Evolutionary conservation across 1,139 yeast genomes (phyloP).

Genomic region (Spathaspora sp.): DNA sequence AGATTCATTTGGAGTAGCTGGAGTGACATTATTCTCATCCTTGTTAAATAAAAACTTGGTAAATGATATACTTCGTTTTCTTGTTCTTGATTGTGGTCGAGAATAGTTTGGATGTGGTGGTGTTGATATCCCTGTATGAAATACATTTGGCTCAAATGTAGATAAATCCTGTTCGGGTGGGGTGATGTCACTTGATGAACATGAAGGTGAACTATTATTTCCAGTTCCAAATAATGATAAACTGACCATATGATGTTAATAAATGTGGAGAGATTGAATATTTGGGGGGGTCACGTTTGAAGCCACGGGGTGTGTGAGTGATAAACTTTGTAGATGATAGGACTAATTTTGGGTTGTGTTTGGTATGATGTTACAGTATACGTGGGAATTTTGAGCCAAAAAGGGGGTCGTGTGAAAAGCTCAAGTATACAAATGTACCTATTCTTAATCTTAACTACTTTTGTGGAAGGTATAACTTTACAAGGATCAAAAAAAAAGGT

Average conservation of each 20-base stretch:
- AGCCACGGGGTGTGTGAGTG: too few species aligned
- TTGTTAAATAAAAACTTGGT: constrained; percentile 19
- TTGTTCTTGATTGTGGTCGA: constrained; percentile 12
- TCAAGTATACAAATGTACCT: too few species aligned
- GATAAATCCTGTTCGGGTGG: not conserved
- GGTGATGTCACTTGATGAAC: not conserved
- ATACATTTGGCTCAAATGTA: not conserved
- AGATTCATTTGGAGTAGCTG: not conserved
- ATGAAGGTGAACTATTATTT: not conserved
- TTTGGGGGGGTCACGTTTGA: too few species aligned
- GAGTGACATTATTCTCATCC: constrained; percentile 6
- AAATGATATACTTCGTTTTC: constrained; percentile 21
- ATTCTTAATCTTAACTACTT: not conserved
- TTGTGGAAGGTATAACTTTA: not conserved
- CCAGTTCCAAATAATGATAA: not conserved
- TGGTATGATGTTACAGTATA: not conserved
- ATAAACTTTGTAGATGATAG: too few species aligned
- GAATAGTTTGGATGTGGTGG: constrained; percentile 4
- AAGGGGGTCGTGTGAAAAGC: too few species aligned
- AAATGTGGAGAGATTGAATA: too few species aligned
- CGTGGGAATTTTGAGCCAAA: not conserved
- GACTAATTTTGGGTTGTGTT: too few species aligned
- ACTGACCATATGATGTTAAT: constrained; percentile 1
- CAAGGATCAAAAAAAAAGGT: too few species aligned
- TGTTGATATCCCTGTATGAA: not conserved